Conservation (phyloP, 2,329 filamentous ascomycete genomes). For the Westerdykella ornata region DNA sequence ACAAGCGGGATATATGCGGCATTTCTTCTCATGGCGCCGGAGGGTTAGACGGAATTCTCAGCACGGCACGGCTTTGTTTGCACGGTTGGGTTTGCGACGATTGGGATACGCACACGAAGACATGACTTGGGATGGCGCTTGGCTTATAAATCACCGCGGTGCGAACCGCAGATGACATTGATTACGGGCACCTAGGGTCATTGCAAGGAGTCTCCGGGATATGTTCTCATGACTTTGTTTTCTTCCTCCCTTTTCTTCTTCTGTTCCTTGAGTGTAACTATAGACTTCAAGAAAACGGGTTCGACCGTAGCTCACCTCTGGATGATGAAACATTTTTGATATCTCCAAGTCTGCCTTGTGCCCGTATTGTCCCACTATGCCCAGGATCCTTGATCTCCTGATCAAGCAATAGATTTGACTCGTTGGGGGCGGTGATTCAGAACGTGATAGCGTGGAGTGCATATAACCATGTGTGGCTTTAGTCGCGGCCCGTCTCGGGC, state of each 20-base stretch:
- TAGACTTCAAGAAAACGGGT: not conserved
- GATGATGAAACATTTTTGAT: too few relatives aligned
- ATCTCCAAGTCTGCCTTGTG: too few relatives aligned
- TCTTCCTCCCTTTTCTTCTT: not conserved
- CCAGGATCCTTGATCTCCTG: too few relatives aligned
- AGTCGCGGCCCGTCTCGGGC: not conserved
- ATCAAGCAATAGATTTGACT: too few relatives aligned
- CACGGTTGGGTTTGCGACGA: conserved; percentile 5
- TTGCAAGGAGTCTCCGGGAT: conserved; percentile 8
- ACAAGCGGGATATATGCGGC: conserved; percentile 6
- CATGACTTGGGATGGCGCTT: conserved; percentile 7
- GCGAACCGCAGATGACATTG: conserved; percentile 13
- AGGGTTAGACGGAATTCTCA: conserved; percentile 27
- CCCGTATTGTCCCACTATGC: too few relatives aligned
- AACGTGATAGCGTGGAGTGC: not conserved
- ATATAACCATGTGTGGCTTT: not conserved
- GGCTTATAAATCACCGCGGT: conserved; percentile 23
- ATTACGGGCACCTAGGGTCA: conserved; percentile 13
- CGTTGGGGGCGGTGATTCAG: too few relatives aligned
- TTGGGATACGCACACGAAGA: conserved; percentile 10
- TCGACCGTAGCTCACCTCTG: not conserved
- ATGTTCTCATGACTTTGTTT: not conserved
- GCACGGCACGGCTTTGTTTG: conserved; percentile 8
- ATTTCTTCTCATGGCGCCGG: conserved; percentile 6
- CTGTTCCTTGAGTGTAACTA: too few relatives aligned